phyloP scores from a whole-genome alignment of 352 stramenopile genomes.

The Hyaloperonospora arabidopsidis region DNA sequence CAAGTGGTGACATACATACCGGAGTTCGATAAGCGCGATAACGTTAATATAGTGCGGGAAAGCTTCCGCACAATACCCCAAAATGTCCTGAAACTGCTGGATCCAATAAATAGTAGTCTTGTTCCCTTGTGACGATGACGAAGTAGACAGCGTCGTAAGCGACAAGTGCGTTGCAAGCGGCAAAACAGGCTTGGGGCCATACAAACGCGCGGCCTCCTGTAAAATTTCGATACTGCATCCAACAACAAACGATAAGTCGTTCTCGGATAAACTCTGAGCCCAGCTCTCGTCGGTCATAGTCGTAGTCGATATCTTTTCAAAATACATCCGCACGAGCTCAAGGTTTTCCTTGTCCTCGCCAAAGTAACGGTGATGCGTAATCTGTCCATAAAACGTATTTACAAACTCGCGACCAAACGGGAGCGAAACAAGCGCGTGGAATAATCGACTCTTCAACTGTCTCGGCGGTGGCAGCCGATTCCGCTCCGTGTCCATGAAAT shows the following conservation, averaged over 20 bases:
- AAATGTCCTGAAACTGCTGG: conserved; percentile 67
- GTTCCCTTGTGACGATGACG: conserved; percentile 33
- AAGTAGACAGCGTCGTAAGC: conserved; percentile 31
- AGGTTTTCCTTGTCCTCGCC: conserved; percentile 68
- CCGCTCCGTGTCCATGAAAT: conserved; percentile 44
- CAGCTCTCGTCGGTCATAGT: conserved; percentile 59
- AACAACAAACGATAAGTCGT: conserved; percentile 49
- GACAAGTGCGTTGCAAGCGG: conserved; percentile 29
- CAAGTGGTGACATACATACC: conserved; percentile 78
- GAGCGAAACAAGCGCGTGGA: conserved; percentile 59
- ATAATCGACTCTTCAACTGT: conserved; percentile 65
- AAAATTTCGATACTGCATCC: conserved; percentile 62
- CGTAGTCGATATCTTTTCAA: conserved; percentile 72
- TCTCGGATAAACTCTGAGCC: conserved; percentile 29
- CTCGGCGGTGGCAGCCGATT: conserved; percentile 39
- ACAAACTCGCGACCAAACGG: conserved; percentile 60
- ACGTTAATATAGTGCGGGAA: conserved; percentile 64
- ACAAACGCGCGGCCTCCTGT: conserved; percentile 65
- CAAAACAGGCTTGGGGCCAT: conserved; percentile 41
- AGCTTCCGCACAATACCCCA: conserved; percentile 54
- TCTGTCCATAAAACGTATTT: conserved; percentile 64
- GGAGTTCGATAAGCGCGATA: conserved; percentile 65
- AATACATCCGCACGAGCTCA: conserved; percentile 67
- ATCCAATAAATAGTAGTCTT: conserved; percentile 72
- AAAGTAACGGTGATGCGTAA: conserved; percentile 56